Evolutionary conservation across 2,329 filamentous ascomycete species (phyloP), one percentile per base, ranked within the genome.

Genomic region (Claviceps pusilla): DNA sequence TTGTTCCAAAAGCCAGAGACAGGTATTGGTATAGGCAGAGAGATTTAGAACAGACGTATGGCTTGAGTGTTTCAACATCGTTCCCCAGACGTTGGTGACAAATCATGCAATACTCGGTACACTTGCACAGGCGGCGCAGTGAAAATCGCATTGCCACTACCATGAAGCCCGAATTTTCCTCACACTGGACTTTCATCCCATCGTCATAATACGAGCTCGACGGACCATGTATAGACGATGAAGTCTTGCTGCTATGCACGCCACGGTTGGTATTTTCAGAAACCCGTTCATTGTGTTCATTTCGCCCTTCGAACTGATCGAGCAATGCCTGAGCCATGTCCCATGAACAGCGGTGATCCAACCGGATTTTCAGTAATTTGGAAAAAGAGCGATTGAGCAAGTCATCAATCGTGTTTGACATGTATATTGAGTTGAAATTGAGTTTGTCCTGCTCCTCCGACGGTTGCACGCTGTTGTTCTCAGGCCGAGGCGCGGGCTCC

Each of bases 11-110:
- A 0, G 88, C 89, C n/a, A 94, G 73, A 16, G 79, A 76, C 76
- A 95, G 86, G 69, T 93, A 95, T 64, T 96, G 90, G 62, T 87
- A 95, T 4, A 95, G 72, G 62, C 90, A 96, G 3, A 96, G 73
- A 1, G 76, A 73, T 12, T 79, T 77, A 28, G 79, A 79, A 68
- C 90, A 96, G 48, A 95, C 88, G 57, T 86, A 88, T 2, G 86
- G 86, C 60, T 87, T 88, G 56, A 89, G 72, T 1, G 84, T 80
- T 61, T 84, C 80, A 42, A 91, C 82, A 0, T 79, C 77, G 2
- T 75, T 75, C 1, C 78, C 67, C 41, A 87, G 76, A 59, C 77
- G 83, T 59, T 78, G 78, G 66, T 94, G 87, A 62, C 90, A 96
- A 29, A 90, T 82, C 54, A 95, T 76, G 66, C 90, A 96, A 66